Percentiles rank a stretch among this genome's conserved stretches.
phyloP scores from a whole-genome alignment of 2,329 filamentous ascomycete genomes.

The Xylariaceae sp. region DNA sequence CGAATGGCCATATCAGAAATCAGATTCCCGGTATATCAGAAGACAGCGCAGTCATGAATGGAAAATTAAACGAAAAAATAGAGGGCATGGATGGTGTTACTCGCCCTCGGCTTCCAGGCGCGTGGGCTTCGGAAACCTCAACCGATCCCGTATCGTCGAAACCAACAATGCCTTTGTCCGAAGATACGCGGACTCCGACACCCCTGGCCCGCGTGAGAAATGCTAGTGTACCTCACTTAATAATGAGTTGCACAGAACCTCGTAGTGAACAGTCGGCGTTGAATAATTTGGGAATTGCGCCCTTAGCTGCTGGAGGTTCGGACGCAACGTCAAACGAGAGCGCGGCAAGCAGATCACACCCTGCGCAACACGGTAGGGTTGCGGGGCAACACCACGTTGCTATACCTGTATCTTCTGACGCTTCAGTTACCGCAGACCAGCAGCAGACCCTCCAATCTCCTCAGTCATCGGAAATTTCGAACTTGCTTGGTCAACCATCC shows the following conservation, averaged over 20 bases:
- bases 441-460: constrained; percentile 22
- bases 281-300: constrained; percentile 18
- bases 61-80: too few species aligned
- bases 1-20: constrained; percentile 4
- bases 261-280: constrained; percentile 23
- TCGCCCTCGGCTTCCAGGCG: constrained; percentile 28
- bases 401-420: constrained; percentile 19
- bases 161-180: constrained; percentile 23
- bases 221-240: constrained; percentile 17
- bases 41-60: constrained; percentile 16
- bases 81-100: not conserved
- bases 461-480: constrained; percentile 25
- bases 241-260: constrained; percentile 17
- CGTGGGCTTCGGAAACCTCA: constrained; percentile 30
- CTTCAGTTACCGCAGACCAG: constrained; percentile 16
- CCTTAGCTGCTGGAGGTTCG: constrained; percentile 16
- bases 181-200: constrained; percentile 11
- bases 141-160: constrained; percentile 18
- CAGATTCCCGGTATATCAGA: constrained; percentile 20
- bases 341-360: constrained; percentile 3
- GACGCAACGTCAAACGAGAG: constrained; percentile 11
- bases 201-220: constrained; percentile 17
- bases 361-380: constrained; percentile 22
- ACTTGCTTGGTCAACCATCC: constrained; percentile 3
- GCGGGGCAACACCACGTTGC: constrained; percentile 24